Conservation (phyloP, 176 grass and related monocot species). For the Urochloa ruziziensis region DNA sequence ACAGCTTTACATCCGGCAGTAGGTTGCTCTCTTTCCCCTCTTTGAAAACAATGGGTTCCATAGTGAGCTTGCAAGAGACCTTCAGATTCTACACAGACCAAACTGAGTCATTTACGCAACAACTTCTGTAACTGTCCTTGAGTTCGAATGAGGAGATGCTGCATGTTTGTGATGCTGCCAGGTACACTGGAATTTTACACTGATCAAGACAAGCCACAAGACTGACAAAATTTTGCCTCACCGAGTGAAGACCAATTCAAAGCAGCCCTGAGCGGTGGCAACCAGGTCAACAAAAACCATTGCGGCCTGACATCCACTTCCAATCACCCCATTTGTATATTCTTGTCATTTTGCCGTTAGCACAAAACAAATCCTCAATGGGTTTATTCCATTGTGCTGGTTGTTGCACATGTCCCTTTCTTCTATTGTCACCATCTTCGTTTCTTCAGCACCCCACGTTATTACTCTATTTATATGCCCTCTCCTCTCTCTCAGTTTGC, state of each 20-base stretch:
- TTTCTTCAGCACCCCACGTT: conserved; percentile 9
- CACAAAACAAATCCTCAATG: conserved; percentile 20
- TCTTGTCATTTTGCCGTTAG: conserved; percentile 42
- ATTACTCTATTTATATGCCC: conserved; percentile 26
- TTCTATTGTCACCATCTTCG: conserved; percentile 16
- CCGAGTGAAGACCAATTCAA: conserved; percentile 41
- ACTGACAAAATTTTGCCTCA: too few relatives aligned
- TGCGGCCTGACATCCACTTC: conserved; percentile 26
- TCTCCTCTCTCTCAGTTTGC: background rate
- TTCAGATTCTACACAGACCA: background rate
- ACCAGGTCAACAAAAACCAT: conserved; percentile 40
- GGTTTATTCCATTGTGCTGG: conserved; percentile 43
- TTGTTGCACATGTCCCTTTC: conserved; percentile 50
- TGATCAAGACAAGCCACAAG: background rate
- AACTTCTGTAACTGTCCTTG: background rate
- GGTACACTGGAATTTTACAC: background rate
- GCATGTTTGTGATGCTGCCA: background rate
- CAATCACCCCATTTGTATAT: conserved; percentile 11
- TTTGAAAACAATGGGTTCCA: too few relatives aligned
- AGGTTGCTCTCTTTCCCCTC: background rate
- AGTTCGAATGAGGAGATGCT: background rate
- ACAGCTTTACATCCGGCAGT: background rate
- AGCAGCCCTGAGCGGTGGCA: conserved; percentile 7
- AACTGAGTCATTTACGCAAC: background rate
- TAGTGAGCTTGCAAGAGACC: background rate